phyloP scores from a whole-genome alignment of 768 basidiomycete genomes.

The Tricholoma flavovirens region DNA sequence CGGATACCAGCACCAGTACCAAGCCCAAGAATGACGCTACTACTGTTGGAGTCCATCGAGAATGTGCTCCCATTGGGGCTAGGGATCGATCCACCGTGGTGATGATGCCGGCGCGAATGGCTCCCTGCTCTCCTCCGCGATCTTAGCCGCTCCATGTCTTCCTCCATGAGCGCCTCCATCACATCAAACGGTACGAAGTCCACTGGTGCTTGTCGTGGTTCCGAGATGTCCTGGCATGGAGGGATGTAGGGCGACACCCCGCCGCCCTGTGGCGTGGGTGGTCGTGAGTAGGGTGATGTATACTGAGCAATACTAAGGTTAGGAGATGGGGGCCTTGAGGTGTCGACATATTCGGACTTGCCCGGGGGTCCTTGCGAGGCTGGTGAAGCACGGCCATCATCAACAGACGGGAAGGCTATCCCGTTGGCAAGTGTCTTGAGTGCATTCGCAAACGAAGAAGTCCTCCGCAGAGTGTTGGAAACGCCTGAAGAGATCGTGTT shows the following conservation, averaged over 20 bases:
- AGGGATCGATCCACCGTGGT: constrained; percentile 40
- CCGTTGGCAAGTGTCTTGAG: constrained; percentile 65
- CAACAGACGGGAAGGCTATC: constrained; percentile 62
- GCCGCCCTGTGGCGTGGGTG: constrained; percentile 35
- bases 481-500: constrained; percentile 57
- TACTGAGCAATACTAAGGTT: constrained; percentile 76
- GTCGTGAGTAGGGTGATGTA: constrained; percentile 65
- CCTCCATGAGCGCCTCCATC: constrained; percentile 86
- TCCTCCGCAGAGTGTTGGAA: constrained; percentile 65
- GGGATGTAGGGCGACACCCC: constrained; percentile 14
- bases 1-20: constrained; percentile 78
- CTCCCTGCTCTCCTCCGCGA: constrained; percentile 51
- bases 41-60: constrained; percentile 65
- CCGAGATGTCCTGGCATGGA: constrained; percentile 23
- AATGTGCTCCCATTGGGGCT: constrained; percentile 76
- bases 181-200: constrained; percentile 72
- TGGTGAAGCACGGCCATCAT: constrained; percentile 43
- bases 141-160: constrained; percentile 88
- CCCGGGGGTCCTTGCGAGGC: constrained; percentile 18
- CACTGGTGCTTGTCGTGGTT: constrained; percentile 28
- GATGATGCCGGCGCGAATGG: constrained; percentile 37
- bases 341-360: constrained; percentile 27
- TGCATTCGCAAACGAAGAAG: constrained; percentile 76
- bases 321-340: constrained; percentile 72
- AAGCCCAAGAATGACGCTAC: constrained; percentile 66